Percentiles rank a stretch among this genome's conserved stretches.
Conservation (phyloP, 306 rosid species). For the Quercus cerris region DNA sequence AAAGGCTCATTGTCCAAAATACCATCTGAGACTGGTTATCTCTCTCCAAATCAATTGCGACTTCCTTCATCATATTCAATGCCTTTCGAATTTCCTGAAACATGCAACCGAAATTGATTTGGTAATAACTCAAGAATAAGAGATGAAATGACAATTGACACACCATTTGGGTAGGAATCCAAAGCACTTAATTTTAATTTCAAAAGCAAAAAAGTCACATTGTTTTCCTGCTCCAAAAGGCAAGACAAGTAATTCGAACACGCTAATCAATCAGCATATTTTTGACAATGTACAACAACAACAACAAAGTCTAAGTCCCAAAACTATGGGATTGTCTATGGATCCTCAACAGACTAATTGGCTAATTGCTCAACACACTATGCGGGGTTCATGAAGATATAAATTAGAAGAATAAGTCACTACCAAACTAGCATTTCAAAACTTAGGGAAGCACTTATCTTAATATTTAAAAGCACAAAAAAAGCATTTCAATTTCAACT, state of each 20-base stretch:
- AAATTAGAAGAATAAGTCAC: neutral
- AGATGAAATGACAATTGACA: neutral
- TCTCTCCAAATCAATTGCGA: constrained; percentile 78
- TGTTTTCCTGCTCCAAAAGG: neutral
- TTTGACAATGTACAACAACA: too few relatives aligned
- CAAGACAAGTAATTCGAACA: neutral
- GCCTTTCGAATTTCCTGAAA: constrained; percentile 64
- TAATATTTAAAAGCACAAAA: neutral
- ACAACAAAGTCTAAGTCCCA: too few relatives aligned
- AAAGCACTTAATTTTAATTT: neutral
- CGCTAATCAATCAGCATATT: neutral
- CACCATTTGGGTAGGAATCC: neutral
- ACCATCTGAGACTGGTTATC: constrained; percentile 56
- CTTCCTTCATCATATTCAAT: constrained; percentile 53
- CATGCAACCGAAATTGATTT: neutral
- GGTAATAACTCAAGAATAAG: neutral
- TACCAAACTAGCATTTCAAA: neutral
- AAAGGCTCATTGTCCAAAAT: constrained; percentile 1
- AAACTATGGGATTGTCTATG: too few relatives aligned
- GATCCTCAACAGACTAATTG: too few relatives aligned
- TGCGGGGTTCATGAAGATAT: too few relatives aligned
- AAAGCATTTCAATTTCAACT: neutral
- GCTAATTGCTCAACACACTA: too few relatives aligned
- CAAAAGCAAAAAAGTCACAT: neutral
- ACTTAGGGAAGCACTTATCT: neutral